A percentile compares a stretch with the other conserved stretches of the same genome.
These are phyloP conservation scores for Croton setiger DNA, from an alignment of 441 rosid species.

Conservation along the genomic window DNA sequence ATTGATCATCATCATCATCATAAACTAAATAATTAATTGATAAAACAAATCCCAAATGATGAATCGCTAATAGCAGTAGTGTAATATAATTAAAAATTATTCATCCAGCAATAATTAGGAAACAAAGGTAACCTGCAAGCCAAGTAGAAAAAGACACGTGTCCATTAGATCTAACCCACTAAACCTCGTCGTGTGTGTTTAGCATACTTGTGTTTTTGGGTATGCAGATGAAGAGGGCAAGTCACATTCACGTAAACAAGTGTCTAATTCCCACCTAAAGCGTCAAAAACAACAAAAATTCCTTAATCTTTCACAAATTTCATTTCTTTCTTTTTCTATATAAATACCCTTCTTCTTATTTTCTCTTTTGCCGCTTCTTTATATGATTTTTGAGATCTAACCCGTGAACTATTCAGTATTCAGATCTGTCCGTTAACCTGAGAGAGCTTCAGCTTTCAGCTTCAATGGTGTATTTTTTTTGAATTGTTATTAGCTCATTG, in stretches of 20 bases:
- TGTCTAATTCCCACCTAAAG: neutral
- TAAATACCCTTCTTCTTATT: neutral
- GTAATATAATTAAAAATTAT: no score
- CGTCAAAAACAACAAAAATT: no score
- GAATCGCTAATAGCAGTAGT: neutral
- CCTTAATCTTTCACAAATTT: neutral
- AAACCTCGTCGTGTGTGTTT: neutral
- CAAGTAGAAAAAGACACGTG: neutral
- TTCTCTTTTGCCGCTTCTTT: neutral
- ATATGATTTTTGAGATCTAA: slow-evolving; percentile 5
- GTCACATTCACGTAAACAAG: slow-evolving; percentile 10
- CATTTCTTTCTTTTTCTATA: neutral
- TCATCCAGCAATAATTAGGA: neutral
- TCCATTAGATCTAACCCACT: neutral
- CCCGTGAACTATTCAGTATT: neutral
- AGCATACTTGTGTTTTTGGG: neutral
- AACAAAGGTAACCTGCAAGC: slow-evolving; percentile 4
- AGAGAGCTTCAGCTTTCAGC: neutral
- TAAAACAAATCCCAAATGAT: neutral
- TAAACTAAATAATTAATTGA: neutral
- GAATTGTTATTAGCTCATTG: neutral
- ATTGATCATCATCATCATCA: neutral
- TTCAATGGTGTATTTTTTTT: neutral
- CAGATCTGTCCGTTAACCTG: slow-evolving; percentile 1
- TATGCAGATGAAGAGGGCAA: neutral